Evolutionary conservation across 768 basidiomycete species (phyloP).

Genomic region (Russula olivacea): DNA sequence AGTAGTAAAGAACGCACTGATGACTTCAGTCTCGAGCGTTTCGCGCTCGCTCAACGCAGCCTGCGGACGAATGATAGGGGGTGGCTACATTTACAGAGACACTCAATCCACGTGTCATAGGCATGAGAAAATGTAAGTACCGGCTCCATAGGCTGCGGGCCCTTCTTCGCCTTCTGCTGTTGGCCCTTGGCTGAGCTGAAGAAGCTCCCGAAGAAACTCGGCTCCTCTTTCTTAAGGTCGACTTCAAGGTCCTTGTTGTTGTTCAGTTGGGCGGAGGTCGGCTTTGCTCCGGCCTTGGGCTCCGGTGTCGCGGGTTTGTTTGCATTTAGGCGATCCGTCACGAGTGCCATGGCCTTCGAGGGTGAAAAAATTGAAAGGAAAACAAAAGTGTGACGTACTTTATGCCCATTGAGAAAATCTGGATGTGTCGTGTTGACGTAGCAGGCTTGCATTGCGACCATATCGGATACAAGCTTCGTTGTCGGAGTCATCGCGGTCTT

Average conservation of each 20-base stretch:
- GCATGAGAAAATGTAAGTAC: conserved; percentile 31
- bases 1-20: conserved; percentile 60
- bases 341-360: conserved; percentile 76
- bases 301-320: conserved; percentile 70
- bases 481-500: conserved; percentile 91
- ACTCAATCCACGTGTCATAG: conserved; percentile 19
- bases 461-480: conserved; percentile 86
- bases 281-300: conserved; percentile 61
- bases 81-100: conserved; percentile 53
- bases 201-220: conserved; percentile 94
- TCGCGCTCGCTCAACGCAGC: conserved; percentile 89
- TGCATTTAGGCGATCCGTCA: conserved; percentile 77
- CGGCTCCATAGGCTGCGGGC: conserved; percentile 50
- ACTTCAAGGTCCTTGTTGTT: conserved; percentile 94
- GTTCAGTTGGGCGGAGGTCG: conserved; percentile 62
- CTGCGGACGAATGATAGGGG: conserved; percentile 82
- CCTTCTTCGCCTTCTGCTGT: conserved; percentile 51
- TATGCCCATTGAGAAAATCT: conserved; percentile 96
- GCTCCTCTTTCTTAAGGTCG: conserved; percentile 81
- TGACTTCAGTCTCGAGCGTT: conserved; percentile 98
- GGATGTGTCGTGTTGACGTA: conserved; percentile 99
- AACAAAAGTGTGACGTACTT: conserved; percentile 36
- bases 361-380: conserved; percentile 8
- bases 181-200: conserved; percentile 63
- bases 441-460: conserved; percentile 98